Conservation (phyloP, 345 rosid genomes). For the Hypericum perforatum region DNA sequence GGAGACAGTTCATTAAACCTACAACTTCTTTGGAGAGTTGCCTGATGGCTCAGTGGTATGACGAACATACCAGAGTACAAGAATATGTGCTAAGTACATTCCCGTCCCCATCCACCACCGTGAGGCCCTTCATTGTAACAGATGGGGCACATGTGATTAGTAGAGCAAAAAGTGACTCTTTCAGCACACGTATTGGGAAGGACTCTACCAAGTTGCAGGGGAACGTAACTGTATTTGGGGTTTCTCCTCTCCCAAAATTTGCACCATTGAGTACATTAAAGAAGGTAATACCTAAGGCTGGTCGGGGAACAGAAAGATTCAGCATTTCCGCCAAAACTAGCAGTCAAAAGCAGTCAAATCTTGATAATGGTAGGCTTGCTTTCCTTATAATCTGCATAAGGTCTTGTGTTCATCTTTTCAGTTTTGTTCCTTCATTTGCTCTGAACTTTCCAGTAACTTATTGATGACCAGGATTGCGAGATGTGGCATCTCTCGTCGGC, state of each 20-base stretch:
- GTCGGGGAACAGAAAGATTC: no score
- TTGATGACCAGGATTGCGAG: constrained; percentile 12
- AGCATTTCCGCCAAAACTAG: no score
- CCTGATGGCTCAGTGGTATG: constrained; percentile 9
- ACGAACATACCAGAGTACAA: constrained; percentile 8
- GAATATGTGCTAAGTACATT: constrained; percentile 9
- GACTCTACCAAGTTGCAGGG: neutral
- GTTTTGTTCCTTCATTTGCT: no score
- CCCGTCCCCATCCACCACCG: neutral
- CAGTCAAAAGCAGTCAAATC: no score
- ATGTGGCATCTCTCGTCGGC: constrained; percentile 13
- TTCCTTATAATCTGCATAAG: no score
- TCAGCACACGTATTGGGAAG: neutral
- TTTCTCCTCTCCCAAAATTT: no score
- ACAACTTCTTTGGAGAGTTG: constrained; percentile 10
- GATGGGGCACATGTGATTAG: constrained; percentile 14
- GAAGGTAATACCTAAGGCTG: no score
- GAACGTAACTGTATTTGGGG: no score
- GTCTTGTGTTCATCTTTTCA: no score
- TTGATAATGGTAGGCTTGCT: no score
- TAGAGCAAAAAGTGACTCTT: constrained; percentile 1
- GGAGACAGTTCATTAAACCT: constrained; percentile 10
- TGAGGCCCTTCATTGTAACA: constrained; percentile 12
- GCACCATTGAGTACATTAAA: no score
- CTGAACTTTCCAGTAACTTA: no score